These are phyloP conservation scores for Cercospora sp. DNA, from an alignment of 2,329 filamentous ascomycete genomes.

Conservation along the genomic window DNA sequence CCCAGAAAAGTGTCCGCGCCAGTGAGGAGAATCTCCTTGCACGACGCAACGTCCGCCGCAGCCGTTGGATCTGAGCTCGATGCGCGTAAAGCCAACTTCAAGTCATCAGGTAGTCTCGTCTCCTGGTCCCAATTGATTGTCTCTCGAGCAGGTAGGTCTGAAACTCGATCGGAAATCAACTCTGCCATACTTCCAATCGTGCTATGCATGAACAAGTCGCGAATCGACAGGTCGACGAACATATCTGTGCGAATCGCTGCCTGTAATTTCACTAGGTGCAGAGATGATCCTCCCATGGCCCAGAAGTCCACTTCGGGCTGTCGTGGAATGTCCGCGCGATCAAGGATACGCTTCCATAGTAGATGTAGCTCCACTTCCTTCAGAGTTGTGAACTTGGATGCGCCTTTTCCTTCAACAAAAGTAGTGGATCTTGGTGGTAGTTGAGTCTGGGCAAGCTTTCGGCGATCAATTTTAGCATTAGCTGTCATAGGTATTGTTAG, in stretches of 20 bases:
- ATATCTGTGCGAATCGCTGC: constrained; percentile 40
- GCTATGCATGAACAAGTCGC: constrained; percentile 43
- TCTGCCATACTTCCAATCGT: constrained; percentile 47
- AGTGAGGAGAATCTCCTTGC: constrained; percentile 39
- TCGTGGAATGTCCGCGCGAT: constrained; percentile 18
- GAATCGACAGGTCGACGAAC: constrained; percentile 37
- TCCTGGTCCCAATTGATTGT: constrained; percentile 47
- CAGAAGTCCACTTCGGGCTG: constrained; percentile 45
- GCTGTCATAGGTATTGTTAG: constrained; percentile 34
- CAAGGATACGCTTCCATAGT: constrained; percentile 22
- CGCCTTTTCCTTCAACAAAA: not conserved
- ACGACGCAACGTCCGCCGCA: not conserved
- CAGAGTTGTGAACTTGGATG: constrained; percentile 14
- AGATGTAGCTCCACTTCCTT: constrained; percentile 22
- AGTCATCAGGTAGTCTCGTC: constrained; percentile 30
- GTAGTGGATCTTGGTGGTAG: constrained; percentile 21
- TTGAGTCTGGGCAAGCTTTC: constrained; percentile 25
- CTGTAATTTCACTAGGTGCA: constrained; percentile 46
- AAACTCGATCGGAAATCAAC: constrained; percentile 29
- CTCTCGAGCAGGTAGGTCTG: constrained; percentile 12
- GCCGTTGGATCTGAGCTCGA: not conserved
- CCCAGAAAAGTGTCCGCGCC: constrained; percentile 49
- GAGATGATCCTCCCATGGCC: constrained; percentile 46
- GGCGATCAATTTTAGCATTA: constrained; percentile 39
- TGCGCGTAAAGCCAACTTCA: constrained; percentile 9